phyloP scores from a whole-genome alignment of 768 basidiomycete genomes.

The Pholiota molesta region DNA sequence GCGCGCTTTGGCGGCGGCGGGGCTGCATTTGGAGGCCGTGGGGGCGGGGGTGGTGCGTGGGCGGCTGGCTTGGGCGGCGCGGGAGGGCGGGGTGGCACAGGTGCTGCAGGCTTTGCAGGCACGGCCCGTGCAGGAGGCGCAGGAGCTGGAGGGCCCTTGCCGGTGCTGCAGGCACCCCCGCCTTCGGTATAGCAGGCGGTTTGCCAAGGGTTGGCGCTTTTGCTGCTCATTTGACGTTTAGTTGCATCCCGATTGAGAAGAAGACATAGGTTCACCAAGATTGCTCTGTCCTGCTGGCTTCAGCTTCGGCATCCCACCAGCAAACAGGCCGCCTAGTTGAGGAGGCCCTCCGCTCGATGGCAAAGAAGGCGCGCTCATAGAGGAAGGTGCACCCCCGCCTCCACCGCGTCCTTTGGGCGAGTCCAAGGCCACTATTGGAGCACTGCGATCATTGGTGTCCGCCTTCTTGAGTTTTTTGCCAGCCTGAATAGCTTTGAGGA shows the following conservation, averaged over 20 bases:
- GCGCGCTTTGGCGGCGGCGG: slow-evolving; percentile 45
- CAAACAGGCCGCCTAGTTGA: slow-evolving; percentile 84
- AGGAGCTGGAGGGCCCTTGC: slow-evolving; percentile 29
- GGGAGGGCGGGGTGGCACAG: slow-evolving; percentile 33
- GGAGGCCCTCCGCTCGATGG: slow-evolving; percentile 54
- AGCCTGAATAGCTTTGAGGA: slow-evolving; percentile 80
- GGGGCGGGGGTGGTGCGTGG: slow-evolving; percentile 31
- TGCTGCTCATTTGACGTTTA: slow-evolving; percentile 36
- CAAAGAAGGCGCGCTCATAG: slow-evolving; percentile 23
- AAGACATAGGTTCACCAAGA: slow-evolving; percentile 44
- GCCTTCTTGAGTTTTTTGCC: slow-evolving; percentile 85
- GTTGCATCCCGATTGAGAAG: slow-evolving; percentile 9
- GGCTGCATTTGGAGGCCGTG: slow-evolving; percentile 32
- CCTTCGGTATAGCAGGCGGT: slow-evolving; percentile 66
- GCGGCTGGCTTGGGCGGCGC: slow-evolving; percentile 36
- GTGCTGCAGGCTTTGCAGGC: slow-evolving; percentile 34
- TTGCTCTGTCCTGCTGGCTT: slow-evolving; percentile 74
- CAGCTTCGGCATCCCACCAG: slow-evolving; percentile 90
- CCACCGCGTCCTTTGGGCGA: slow-evolving; percentile 45
- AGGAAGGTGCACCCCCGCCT: slow-evolving; percentile 19
- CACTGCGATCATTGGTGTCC: slow-evolving; percentile 82
- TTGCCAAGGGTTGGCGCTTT: slow-evolving; percentile 67
- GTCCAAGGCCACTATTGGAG: slow-evolving; percentile 52
- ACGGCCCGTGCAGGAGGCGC: slow-evolving; percentile 36
- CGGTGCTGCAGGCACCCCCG: slow-evolving; percentile 25